These are phyloP conservation scores for Magnaporthiopsis poae DNA, from an alignment of 2,329 filamentous ascomycete species.

Conservation along the genomic window DNA sequence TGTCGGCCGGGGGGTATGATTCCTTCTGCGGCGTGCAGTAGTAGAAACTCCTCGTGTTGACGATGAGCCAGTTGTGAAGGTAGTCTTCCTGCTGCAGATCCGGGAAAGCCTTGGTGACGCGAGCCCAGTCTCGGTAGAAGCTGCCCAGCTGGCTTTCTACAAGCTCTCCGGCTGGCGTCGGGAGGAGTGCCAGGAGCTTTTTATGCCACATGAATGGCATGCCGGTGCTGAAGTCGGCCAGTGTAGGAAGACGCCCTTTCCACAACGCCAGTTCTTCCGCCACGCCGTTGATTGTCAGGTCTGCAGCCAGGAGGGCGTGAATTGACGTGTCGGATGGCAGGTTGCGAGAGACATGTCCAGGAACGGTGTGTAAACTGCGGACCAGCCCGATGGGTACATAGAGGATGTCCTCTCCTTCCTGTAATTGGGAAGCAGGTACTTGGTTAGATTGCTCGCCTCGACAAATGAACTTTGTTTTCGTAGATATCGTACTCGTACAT, in stretches of 20 bases:
- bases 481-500: neutral
- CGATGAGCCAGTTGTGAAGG: constrained; percentile 47
- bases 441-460: too few species aligned
- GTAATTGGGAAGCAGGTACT: neutral
- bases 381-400: constrained; percentile 7
- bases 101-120: constrained; percentile 1
- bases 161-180: constrained; percentile 17
- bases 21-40: constrained; percentile 38
- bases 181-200: constrained; percentile 31
- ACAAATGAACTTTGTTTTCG: neutral
- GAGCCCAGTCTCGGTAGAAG: constrained; percentile 4
- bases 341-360: constrained; percentile 17
- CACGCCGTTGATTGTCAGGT: constrained; percentile 40
- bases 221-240: constrained; percentile 38
- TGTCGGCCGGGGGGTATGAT: constrained; percentile 39
- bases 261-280: neutral
- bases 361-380: constrained; percentile 7
- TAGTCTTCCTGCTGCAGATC: constrained; percentile 26
- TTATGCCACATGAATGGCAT: constrained; percentile 34
- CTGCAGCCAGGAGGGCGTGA: constrained; percentile 57
- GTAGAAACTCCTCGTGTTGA: constrained; percentile 56
- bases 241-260: constrained; percentile 25
- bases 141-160: constrained; percentile 18
- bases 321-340: constrained; percentile 44
- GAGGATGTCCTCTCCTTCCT: constrained; percentile 8